Evolutionary conservation across 306 rosid species (phyloP), one percentile per base, ranked within the genome.

Genomic region (Betula pendula): DNA sequence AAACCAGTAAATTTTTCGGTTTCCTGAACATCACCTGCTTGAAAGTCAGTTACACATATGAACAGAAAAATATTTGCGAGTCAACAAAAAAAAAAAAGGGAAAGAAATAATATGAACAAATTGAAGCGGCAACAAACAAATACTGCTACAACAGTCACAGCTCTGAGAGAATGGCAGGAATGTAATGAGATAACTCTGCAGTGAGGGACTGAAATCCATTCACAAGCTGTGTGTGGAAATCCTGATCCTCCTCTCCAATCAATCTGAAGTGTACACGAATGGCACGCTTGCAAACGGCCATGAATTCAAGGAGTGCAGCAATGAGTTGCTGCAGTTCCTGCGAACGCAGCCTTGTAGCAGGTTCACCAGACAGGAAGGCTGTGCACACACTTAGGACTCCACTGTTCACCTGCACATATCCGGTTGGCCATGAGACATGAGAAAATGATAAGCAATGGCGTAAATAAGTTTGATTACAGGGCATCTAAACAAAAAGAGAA

Each of bases 281-380:
- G 17, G 98, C 98, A 10, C 98, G 98, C 80, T 95, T 95, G 85
- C 98, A 95, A 16, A 95, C 98, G 1, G 98, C 98, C 98, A 95
- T 95, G 76, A 95, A 95, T 81, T 95, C 98, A 9, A 95, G 98
- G 50, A 95, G 97, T 0, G 98, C 98, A 5, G 98, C 98, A 19
- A 95, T 95, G 40, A 95, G 98, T 80, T 95, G 98, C 87, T 95
- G 98, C 68, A 95, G 82, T 89, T 92, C 98, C 83, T 95, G 98
- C 0, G 98, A 90, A 42, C 98, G 92, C 83, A 95, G 73, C 87
- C 98, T 87, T 0, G 98, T 95, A 0, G 98, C 98, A 29, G 98
- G 97, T 81, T 95, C 98, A 42, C 98, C 98, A 0, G 98, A 95
- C 83, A 95, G 87, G 88, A 95, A 95, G 73, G 98, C 98, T 4